These are phyloP conservation scores for Mycosphaerelloides madeirae DNA, from an alignment of 2,329 filamentous ascomycete genomes.

Conservation along the genomic window DNA sequence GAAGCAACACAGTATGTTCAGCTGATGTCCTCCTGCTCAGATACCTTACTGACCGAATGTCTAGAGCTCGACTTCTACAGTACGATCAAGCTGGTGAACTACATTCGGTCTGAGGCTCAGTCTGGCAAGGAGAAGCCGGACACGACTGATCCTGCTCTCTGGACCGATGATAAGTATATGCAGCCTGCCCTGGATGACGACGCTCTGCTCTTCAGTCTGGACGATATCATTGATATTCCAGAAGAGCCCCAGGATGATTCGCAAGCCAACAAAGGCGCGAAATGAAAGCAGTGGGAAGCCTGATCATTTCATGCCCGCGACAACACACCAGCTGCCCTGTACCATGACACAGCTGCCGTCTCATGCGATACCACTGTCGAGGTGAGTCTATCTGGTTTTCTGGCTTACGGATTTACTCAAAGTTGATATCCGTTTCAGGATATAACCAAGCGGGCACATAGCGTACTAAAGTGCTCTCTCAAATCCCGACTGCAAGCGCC, in stretches of 20 bases:
- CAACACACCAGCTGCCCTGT: no score
- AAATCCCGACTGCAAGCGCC: no score
- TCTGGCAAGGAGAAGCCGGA: conserved; percentile 44
- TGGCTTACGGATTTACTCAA: no score
- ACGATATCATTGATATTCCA: conserved; percentile 59
- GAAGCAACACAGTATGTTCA: conserved; percentile 34
- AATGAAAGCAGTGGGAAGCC: no score
- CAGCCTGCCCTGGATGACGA: conserved; percentile 86
- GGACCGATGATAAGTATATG: conserved; percentile 75
- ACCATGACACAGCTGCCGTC: no score
- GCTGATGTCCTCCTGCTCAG: background rate
- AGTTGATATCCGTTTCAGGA: no score
- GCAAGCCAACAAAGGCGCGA: background rate
- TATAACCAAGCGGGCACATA: no score
- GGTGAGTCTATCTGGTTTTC: no score
- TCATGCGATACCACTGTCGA: no score
- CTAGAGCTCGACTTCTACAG: conserved; percentile 42
- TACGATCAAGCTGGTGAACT: conserved; percentile 48
- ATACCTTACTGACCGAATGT: background rate
- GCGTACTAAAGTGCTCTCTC: no score
- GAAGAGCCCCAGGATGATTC: conserved; percentile 11
- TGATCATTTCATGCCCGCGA: no score
- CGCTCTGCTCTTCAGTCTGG: conserved; percentile 78
- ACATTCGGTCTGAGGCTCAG: conserved; percentile 40
- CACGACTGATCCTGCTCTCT: conserved; percentile 56